Conservation (phyloP, 2,329 filamentous ascomycete genomes). For the Aureobasidium sp. region DNA sequence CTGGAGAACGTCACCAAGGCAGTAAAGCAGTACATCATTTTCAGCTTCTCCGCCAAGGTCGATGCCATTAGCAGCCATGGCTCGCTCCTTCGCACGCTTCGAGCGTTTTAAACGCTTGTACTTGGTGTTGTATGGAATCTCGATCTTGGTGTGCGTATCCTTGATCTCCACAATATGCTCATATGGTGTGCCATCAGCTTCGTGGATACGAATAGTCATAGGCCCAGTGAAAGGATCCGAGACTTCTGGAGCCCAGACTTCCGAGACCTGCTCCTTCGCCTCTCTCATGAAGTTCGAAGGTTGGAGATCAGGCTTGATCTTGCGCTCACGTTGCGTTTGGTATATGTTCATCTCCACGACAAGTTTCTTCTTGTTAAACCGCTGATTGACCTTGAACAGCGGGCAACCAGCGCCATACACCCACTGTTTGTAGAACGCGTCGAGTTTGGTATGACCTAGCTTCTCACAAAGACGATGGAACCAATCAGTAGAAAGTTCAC, state of each 20-base stretch:
- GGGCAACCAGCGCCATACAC: slow-evolving; percentile 83
- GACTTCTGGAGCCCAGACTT: slow-evolving; percentile 54
- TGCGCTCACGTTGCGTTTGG: slow-evolving; percentile 60
- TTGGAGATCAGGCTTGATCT: slow-evolving; percentile 52
- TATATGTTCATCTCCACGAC: slow-evolving; percentile 86
- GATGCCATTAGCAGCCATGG: slow-evolving; percentile 51
- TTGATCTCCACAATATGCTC: slow-evolving; percentile 97
- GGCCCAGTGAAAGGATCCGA: slow-evolving; percentile 79
- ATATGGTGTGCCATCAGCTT: slow-evolving; percentile 95
- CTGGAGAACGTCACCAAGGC: slow-evolving; percentile 83
- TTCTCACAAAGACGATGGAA: slow-evolving; percentile 85
- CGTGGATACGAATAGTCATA: slow-evolving; percentile 96
- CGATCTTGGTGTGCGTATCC: slow-evolving; percentile 74
- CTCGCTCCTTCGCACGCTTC: slow-evolving; percentile 71
- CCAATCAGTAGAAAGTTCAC: slow-evolving; percentile 63
- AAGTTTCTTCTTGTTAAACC: slow-evolving; percentile 96
- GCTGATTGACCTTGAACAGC: slow-evolving; percentile 74
- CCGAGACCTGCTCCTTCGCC: slow-evolving; percentile 70
- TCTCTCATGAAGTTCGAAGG: slow-evolving; percentile 75
- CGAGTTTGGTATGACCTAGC: slow-evolving; percentile 75
- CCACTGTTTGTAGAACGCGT: slow-evolving; percentile 92
- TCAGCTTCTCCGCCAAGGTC: slow-evolving; percentile 51
- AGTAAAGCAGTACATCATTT: slow-evolving; percentile 81
- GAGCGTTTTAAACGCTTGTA: slow-evolving; percentile 95
- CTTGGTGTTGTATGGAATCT: slow-evolving; percentile 98